These are phyloP conservation scores for Albophoma yamanashiensis DNA, from an alignment of 2,329 filamentous ascomycete genomes.

Conservation along the genomic window DNA sequence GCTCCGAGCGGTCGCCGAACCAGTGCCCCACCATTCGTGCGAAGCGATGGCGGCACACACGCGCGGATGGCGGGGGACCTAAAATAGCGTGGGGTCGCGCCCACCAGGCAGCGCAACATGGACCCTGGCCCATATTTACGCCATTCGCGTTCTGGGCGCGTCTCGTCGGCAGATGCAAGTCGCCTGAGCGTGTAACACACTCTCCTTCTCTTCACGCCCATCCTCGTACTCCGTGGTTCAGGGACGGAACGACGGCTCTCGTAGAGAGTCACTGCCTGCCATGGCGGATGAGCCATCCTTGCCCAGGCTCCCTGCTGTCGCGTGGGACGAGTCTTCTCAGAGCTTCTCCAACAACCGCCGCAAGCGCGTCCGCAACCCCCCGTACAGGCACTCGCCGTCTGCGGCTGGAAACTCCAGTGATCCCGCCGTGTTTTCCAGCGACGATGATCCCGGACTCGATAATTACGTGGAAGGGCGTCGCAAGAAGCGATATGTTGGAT, in stretches of 20 bases:
- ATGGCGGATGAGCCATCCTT: conserved; percentile 32
- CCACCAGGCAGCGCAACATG: background rate
- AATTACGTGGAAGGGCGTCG: conserved; percentile 48
- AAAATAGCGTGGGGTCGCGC: background rate
- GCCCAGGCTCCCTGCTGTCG: conserved; percentile 25
- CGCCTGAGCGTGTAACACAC: background rate
- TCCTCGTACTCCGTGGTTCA: background rate
- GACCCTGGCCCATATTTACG: background rate
- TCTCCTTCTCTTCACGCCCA: background rate
- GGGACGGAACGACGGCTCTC: background rate
- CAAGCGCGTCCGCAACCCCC: conserved; percentile 25
- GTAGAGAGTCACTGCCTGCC: background rate
- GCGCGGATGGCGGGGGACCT: background rate
- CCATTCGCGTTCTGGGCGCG: background rate
- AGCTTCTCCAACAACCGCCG: conserved; percentile 26
- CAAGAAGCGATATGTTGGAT: conserved; percentile 54
- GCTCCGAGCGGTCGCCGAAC: background rate
- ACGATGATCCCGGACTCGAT: conserved; percentile 57
- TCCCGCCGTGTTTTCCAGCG: conserved; percentile 60
- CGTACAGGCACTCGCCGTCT: conserved; percentile 15
- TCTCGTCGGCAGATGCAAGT: background rate
- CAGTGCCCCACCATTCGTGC: background rate
- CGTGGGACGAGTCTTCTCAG: conserved; percentile 27
- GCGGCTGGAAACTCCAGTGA: conserved; percentile 53
- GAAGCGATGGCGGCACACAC: background rate